Evolutionary conservation across 2,329 filamentous ascomycete genomes (phyloP).

Genomic region (Magnaporthales sp.): DNA sequence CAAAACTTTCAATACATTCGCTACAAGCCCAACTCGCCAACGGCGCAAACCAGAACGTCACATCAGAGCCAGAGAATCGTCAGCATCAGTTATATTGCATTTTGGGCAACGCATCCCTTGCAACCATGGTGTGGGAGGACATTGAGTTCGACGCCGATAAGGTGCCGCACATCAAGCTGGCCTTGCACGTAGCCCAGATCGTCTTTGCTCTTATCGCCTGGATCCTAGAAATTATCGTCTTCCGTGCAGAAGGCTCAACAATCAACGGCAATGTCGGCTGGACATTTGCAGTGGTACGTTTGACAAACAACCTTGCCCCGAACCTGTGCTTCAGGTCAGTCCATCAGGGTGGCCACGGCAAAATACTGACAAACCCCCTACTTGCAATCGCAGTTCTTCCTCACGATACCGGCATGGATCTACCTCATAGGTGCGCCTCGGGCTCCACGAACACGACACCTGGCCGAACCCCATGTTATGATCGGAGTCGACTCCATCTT

Average conservation of each 20-base stretch:
- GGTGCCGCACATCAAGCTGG: constrained; percentile 47
- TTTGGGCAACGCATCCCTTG: not conserved
- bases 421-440: constrained; percentile 58
- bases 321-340: not conserved
- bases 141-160: constrained; percentile 45
- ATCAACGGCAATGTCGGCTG: constrained; percentile 53
- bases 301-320: not conserved
- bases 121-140: constrained; percentile 30
- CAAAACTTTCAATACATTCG: not conserved
- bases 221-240: constrained; percentile 51
- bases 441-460: constrained; percentile 50
- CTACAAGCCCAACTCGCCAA: not conserved
- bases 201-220: constrained; percentile 46
- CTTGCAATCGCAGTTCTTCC: constrained; percentile 42
- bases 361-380: not conserved
- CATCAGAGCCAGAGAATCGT: not conserved
- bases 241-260: constrained; percentile 35
- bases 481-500: constrained; percentile 48
- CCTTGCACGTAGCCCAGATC: constrained; percentile 47
- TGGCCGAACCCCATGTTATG: constrained; percentile 56
- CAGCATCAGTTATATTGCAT: not conserved
- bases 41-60: not conserved
- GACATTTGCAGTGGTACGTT: constrained; percentile 54
- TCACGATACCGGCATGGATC: constrained; percentile 54
- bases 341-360: not conserved